Conservation (phyloP, 2,329 filamentous ascomycete genomes). For the Penicillium hesseltinei region DNA sequence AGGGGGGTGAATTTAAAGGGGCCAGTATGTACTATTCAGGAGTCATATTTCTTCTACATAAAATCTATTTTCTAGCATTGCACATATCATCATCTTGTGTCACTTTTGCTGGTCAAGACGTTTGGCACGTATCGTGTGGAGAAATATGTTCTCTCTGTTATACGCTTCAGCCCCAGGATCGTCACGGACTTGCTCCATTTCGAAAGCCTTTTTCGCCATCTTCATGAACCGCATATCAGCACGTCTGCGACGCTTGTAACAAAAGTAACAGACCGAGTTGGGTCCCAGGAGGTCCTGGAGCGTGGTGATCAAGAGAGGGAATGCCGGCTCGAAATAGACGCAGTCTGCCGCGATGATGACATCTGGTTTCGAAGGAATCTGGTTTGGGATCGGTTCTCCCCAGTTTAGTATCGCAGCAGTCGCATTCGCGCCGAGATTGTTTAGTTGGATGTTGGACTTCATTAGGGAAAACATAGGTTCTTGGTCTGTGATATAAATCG, state of each 20-base stretch:
- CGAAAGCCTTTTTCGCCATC: constrained; percentile 65
- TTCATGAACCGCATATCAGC: constrained; percentile 76
- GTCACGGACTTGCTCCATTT: constrained; percentile 61
- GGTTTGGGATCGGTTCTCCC: constrained; percentile 50
- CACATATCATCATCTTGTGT: constrained; percentile 6
- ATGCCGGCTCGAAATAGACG: constrained; percentile 95
- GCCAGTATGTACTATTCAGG: constrained; percentile 4
- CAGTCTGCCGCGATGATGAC: constrained; percentile 93
- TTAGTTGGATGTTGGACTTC: constrained; percentile 81
- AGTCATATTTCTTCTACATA: constrained; percentile 8
- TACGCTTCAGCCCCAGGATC: constrained; percentile 43
- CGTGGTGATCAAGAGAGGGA: constrained; percentile 79
- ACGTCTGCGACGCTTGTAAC: constrained; percentile 88
- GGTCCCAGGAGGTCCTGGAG: constrained; percentile 69
- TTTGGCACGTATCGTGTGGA: constrained; percentile 38
- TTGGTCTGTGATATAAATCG: constrained; percentile 83
- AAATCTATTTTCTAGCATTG: constrained; percentile 11
- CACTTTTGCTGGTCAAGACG: neutral
- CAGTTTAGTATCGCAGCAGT: constrained; percentile 75
- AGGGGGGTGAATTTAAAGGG: constrained; percentile 4
- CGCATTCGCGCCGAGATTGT: constrained; percentile 64
- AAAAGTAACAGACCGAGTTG: constrained; percentile 73
- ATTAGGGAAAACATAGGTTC: constrained; percentile 80
- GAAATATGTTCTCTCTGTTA: constrained; percentile 40
- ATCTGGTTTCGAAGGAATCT: constrained; percentile 58